These are phyloP conservation scores for Haberlea rhodopensis DNA, from an alignment of 257 asterid species.

Conservation along the genomic window DNA sequence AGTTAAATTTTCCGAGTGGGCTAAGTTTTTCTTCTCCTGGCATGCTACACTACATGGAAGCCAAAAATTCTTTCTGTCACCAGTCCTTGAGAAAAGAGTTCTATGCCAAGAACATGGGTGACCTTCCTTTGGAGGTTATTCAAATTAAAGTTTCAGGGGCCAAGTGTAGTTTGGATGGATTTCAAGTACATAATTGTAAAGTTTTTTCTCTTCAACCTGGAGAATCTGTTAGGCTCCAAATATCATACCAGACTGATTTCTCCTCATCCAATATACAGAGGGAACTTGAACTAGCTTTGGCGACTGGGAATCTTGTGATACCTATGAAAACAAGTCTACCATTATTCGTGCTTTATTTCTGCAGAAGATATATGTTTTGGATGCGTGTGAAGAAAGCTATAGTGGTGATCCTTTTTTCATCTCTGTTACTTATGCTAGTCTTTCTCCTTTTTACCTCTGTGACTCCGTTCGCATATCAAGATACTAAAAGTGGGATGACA, in stretches of 20 bases:
- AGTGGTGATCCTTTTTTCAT: constrained; percentile 36
- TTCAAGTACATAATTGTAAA: constrained; percentile 50
- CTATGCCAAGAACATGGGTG: constrained; percentile 75
- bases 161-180: constrained; percentile 73
- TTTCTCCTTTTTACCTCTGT: constrained; percentile 39
- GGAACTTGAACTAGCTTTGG: constrained; percentile 67
- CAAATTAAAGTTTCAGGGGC: constrained; percentile 67
- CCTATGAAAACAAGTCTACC: constrained; percentile 85
- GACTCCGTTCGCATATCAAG: constrained; percentile 32
- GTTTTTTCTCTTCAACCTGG: constrained; percentile 81
- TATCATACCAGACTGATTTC: constrained; percentile 67
- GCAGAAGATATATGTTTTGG: constrained; percentile 64
- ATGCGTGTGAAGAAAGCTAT: constrained; percentile 43
- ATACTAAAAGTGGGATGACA: constrained; percentile 38
- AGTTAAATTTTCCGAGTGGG: constrained; percentile 38
- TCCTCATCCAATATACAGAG: constrained; percentile 61
- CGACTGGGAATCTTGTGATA: constrained; percentile 65
- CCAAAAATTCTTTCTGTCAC: constrained; percentile 42
- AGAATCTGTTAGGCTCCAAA: constrained; percentile 51
- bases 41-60: constrained; percentile 26
- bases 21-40: constrained; percentile 39
- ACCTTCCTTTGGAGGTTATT: constrained; percentile 64
- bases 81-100: constrained; percentile 59
- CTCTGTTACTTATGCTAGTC: constrained; percentile 41
- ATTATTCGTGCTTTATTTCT: constrained; percentile 47